Conservation (phyloP, 495 filamentous ascomycete genomes). For the Hypoxylon fragiforme region DNA sequence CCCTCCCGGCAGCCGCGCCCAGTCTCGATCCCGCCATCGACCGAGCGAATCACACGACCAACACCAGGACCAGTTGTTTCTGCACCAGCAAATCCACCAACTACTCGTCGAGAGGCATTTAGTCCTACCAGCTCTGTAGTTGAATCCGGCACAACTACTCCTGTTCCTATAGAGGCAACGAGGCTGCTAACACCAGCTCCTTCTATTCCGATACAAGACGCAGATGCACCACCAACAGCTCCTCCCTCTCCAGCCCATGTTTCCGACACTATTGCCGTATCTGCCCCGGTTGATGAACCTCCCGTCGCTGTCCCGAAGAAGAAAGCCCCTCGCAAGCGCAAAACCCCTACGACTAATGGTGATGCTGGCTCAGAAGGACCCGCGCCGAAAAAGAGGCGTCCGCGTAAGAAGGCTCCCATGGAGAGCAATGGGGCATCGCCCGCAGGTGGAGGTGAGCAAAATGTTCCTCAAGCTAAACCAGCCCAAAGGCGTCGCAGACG, state of each 20-base stretch:
- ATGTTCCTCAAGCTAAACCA: constrained; percentile 35
- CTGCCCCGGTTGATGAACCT: constrained; percentile 13
- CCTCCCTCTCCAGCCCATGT: constrained; percentile 27
- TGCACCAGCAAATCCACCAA: background rate
- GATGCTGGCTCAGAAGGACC: constrained; percentile 16
- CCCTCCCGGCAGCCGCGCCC: constrained; percentile 14
- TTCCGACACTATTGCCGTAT: constrained; percentile 21
- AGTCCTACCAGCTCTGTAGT: background rate
- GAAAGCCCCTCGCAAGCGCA: constrained; percentile 26
- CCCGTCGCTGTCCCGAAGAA: constrained; percentile 28
- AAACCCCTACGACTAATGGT: constrained; percentile 14
- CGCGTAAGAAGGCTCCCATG: constrained; percentile 16
- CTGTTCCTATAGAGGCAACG: background rate
- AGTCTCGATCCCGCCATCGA: constrained; percentile 19
- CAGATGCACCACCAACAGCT: constrained; percentile 16
- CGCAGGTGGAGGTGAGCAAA: constrained; percentile 26
- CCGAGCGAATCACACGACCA: constrained; percentile 16
- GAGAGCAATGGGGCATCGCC: constrained; percentile 4
- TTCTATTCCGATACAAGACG: constrained; percentile 6
- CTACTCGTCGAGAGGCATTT: constrained; percentile 2
- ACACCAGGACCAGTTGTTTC: constrained; percentile 20
- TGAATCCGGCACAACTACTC: background rate
- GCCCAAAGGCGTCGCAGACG: constrained; percentile 46
- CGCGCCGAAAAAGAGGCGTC: constrained; percentile 28
- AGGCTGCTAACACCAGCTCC: constrained; percentile 6